Conservation (phyloP, 306 rosid genomes). For the Prunus armeniaca region DNA sequence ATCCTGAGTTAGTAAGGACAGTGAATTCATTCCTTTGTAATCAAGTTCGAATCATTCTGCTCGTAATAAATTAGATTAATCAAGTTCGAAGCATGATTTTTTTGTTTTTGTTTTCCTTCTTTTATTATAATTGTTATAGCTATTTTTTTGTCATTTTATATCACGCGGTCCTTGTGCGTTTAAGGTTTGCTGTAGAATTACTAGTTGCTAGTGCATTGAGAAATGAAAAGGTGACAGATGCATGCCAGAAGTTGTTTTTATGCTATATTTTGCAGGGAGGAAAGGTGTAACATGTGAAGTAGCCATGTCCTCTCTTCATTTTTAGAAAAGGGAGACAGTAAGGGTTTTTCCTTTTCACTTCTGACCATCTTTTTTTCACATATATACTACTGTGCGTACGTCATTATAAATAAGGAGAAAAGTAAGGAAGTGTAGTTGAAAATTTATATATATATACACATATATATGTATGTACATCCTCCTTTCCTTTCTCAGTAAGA, state of each 20-base stretch:
- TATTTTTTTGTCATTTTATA: not conserved
- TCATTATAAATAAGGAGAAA: too few species aligned
- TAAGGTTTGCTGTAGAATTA: not conserved
- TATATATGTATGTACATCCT: too few species aligned
- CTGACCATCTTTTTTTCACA: not conserved
- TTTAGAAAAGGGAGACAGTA: not conserved
- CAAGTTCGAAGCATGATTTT: too few species aligned
- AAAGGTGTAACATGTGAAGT: constrained; percentile 27
- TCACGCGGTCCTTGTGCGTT: not conserved
- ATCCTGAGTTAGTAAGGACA: not conserved
- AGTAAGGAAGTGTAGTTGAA: rapidly evolving
- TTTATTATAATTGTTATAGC: not conserved
- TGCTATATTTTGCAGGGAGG: not conserved
- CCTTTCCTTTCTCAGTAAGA: too few species aligned
- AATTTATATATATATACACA: too few species aligned
- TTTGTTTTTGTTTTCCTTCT: not conserved
- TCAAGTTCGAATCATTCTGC: too few species aligned
- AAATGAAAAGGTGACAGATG: constrained; percentile 19
- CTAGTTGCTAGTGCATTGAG: not conserved
- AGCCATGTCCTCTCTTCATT: constrained; percentile 5
- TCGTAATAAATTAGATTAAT: too few species aligned
- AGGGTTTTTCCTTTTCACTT: not conserved
- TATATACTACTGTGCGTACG: too few species aligned
- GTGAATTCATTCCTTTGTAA: too few species aligned
- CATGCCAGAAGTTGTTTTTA: constrained; percentile 16